Conservation (phyloP, 371 early-diverging fungal genomes). For the Rhizopus stolonifer region DNA sequence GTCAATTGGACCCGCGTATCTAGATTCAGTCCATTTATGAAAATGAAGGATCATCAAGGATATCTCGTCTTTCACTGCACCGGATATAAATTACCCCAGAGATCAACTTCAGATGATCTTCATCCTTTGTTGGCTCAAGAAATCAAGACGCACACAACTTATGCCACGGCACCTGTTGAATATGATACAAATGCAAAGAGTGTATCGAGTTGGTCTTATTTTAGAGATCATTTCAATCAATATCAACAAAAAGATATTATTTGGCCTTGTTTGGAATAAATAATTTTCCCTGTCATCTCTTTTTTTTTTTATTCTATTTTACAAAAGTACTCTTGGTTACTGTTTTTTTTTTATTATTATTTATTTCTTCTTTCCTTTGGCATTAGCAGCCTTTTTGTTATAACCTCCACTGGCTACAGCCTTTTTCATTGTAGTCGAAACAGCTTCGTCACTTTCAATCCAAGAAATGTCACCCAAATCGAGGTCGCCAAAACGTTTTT, state of each 20-base stretch:
- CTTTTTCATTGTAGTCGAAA: constrained; percentile 48
- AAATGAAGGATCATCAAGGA: constrained; percentile 32
- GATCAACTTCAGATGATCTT: constrained; percentile 24
- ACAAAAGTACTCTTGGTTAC: no score
- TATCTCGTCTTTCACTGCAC: constrained; percentile 37
- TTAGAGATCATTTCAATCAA: constrained; percentile 32
- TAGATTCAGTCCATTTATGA: constrained; percentile 37
- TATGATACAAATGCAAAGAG: constrained; percentile 24
- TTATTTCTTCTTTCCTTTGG: constrained; percentile 42
- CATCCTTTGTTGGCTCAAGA: constrained; percentile 22
- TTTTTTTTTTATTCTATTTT: no score
- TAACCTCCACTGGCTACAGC: constrained; percentile 40
- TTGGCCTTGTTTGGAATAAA: constrained; percentile 21
- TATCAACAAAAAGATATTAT: constrained; percentile 21
- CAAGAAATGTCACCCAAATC: constrained; percentile 52
- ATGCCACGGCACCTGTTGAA: constrained; percentile 21
- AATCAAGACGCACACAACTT: constrained; percentile 18
- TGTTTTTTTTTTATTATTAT: neutral
- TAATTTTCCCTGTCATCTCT: no score
- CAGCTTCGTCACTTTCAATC: constrained; percentile 48
- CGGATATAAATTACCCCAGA: constrained; percentile 33
- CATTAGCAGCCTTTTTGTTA: constrained; percentile 25
- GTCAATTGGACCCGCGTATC: constrained; percentile 39
- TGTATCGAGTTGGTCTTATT: constrained; percentile 39
- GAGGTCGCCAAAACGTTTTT: constrained; percentile 73